Evolutionary conservation across 805 yeast genomes (phyloP).

Genomic region (Scheffersomyces spartinae): DNA sequence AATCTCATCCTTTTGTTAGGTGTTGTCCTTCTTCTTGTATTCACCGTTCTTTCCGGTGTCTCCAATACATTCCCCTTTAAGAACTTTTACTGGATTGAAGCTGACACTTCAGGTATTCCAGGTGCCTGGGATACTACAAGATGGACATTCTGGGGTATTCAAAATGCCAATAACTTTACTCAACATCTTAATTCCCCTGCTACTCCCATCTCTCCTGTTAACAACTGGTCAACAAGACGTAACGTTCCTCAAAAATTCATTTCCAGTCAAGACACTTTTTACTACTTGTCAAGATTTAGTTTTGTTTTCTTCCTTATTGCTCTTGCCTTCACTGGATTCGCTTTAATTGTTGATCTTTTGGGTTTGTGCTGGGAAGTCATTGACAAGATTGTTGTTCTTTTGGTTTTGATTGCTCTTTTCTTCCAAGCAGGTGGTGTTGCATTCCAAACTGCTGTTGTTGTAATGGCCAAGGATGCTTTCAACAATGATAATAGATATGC

Average conservation of each 20-base stretch:
- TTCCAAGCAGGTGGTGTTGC: constrained; percentile 54
- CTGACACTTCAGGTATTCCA: constrained; percentile 49
- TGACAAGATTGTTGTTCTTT: constrained; percentile 41
- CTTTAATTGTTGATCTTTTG: constrained; percentile 34
- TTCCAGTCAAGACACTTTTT: constrained; percentile 39
- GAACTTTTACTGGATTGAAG: constrained; percentile 70
- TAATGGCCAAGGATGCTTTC: constrained; percentile 68
- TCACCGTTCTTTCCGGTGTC: constrained; percentile 60
- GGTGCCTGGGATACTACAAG: constrained; percentile 43
- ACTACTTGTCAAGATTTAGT: constrained; percentile 45
- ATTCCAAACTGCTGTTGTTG: constrained; percentile 65
- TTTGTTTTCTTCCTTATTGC: constrained; percentile 31
- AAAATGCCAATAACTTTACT: constrained; percentile 47
- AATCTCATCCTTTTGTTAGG: constrained; percentile 32
- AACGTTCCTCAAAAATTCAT: constrained; percentile 46
- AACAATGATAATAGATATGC: constrained; percentile 29
- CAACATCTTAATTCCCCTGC: constrained; percentile 51
- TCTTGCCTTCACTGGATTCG: constrained; percentile 41
- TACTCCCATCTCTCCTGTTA: constrained; percentile 74
- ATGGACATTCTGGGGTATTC: constrained; percentile 78
- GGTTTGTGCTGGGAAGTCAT: constrained; percentile 45
- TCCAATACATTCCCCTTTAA: constrained; percentile 46
- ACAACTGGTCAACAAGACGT: constrained; percentile 47
- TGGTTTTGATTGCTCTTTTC: constrained; percentile 39
- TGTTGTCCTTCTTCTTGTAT: constrained; percentile 35